A percentile compares a stretch with the other conserved stretches of the same genome.
Conservation (phyloP, 129 eudicot species). For the Calendula officinalis region DNA sequence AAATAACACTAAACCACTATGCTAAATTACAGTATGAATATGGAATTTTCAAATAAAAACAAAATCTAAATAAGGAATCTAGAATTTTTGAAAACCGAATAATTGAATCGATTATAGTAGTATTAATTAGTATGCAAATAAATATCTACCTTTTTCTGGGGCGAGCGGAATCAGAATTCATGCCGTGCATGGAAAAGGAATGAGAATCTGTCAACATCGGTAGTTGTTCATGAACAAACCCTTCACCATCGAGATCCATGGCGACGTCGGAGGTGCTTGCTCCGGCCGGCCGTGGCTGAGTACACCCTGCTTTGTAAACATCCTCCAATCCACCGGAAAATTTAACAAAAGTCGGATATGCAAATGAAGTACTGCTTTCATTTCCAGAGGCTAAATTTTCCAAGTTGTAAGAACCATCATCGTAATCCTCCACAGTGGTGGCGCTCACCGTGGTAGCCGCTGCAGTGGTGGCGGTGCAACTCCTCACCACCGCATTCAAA, state of each 20-base stretch:
- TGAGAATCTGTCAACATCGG: conserved; percentile 32
- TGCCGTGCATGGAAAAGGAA: conserved; percentile 34
- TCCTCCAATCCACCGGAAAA: conserved; percentile 46
- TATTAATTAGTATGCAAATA: not conserved
- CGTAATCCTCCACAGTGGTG: conserved; percentile 21
- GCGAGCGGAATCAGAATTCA: conserved; percentile 29
- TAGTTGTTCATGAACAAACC: conserved; percentile 17
- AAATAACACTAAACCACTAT: not conserved
- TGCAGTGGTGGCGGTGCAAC: conserved; percentile 34
- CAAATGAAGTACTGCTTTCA: conserved; percentile 4
- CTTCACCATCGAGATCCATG: conserved; percentile 22
- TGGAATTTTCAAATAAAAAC: too few relatives aligned
- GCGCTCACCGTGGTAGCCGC: conserved; percentile 17
- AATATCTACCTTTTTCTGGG: conserved; percentile 43
- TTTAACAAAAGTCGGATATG: conserved; percentile 9
- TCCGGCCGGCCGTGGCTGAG: conserved; percentile 14
- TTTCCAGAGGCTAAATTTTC: conserved; percentile 25
- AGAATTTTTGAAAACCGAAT: not conserved
- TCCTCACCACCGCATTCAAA: conserved; percentile 67
- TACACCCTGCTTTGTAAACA: conserved; percentile 38
- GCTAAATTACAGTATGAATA: not conserved
- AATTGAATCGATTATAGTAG: not conserved
- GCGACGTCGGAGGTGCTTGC: conserved; percentile 15
- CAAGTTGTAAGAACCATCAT: conserved; percentile 23
- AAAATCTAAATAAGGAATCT: not conserved